Evolutionary conservation across 2,329 filamentous ascomycete species (phyloP).

Genomic region (Penicillium sp.): DNA sequence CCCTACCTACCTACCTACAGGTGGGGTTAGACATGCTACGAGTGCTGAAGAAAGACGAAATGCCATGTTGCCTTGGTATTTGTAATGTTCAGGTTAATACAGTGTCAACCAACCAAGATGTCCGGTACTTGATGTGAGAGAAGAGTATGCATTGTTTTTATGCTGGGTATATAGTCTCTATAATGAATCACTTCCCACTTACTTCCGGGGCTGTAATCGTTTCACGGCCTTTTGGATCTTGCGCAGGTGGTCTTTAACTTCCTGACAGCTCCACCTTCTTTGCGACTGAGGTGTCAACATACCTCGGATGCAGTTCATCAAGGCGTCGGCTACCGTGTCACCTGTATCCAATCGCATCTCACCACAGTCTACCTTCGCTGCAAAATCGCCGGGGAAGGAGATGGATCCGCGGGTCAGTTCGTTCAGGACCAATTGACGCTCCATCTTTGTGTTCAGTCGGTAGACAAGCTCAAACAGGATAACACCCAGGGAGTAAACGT

Average conservation of each 20-base stretch:
- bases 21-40: too few species aligned
- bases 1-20: too few species aligned
- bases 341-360: conserved; percentile 22
- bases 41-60: too few species aligned
- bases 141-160: conserved; percentile 13
- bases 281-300: conserved; percentile 40
- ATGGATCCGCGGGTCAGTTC: conserved; percentile 34
- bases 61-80: too few species aligned
- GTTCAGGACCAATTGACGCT: conserved; percentile 42
- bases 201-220: conserved; percentile 4
- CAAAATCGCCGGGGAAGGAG: conserved; percentile 37
- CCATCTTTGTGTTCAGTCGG: conserved; percentile 49
- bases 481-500: conserved; percentile 58
- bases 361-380: conserved; percentile 34
- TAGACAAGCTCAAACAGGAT: conserved; percentile 59
- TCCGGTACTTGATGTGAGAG: neutral
- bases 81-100: too few species aligned
- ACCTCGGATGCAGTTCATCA: conserved; percentile 37
- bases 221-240: conserved; percentile 23
- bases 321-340: conserved; percentile 27
- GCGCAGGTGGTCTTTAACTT: conserved; percentile 34
- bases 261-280: conserved; percentile 35
- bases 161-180: conserved; percentile 12
- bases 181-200: neutral
- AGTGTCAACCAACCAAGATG: too few species aligned